Conservation (phyloP, 306 rosid genomes). For the Luffa aegyptiaca region DNA sequence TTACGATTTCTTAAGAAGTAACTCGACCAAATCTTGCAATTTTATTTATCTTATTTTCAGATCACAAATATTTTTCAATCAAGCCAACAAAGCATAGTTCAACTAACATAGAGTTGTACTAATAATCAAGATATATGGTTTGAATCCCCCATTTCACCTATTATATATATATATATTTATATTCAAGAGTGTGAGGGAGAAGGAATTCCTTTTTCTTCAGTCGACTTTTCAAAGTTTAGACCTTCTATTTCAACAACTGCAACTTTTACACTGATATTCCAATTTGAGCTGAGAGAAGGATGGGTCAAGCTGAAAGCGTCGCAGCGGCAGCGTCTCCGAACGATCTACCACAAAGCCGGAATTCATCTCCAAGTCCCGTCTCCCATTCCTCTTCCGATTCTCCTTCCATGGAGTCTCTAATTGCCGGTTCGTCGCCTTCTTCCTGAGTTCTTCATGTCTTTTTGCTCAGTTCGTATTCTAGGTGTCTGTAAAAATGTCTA, state of each 20-base stretch:
- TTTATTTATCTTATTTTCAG: too few relatives aligned
- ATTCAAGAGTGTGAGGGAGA: too few relatives aligned
- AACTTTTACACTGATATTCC: neutral
- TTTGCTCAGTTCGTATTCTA: neutral
- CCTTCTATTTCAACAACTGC: neutral
- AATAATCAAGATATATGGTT: too few relatives aligned
- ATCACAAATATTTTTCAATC: too few relatives aligned
- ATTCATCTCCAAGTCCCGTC: neutral
- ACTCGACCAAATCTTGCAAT: too few relatives aligned
- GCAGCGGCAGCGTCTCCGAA: neutral
- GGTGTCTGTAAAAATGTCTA: neutral
- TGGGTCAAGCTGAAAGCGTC: slow-evolving; percentile 14
- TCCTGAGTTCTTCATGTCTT: neutral
- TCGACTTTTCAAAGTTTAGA: neutral
- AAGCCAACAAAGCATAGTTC: too few relatives aligned
- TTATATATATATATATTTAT: too few relatives aligned
- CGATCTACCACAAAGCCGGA: neutral
- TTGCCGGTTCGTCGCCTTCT: slow-evolving; percentile 5
- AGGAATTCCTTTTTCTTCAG: neutral
- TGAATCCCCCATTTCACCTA: too few relatives aligned
- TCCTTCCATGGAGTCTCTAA: slow-evolving; percentile 13
- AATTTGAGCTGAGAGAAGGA: neutral
- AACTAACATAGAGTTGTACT: too few relatives aligned
- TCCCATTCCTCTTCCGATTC: slow-evolving; percentile 8
- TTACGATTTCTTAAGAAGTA: too few relatives aligned